These are phyloP conservation scores for Asterochloris sp. DNA, from an alignment of 139 green algal species.

Conservation along the genomic window DNA sequence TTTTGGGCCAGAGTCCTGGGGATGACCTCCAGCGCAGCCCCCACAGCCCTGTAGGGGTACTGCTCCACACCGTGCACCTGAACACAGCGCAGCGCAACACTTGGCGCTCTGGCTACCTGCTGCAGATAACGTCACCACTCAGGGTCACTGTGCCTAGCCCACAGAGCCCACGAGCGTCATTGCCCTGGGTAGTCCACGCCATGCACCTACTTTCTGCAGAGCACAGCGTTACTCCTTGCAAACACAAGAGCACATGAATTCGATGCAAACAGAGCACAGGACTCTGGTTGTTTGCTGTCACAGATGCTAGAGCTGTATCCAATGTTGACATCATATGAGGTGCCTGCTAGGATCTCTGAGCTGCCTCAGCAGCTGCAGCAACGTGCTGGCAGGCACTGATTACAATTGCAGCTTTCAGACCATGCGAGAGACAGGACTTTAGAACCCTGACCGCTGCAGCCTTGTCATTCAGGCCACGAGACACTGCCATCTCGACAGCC, in stretches of 20 bases:
- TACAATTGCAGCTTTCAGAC: no score
- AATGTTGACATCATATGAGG: background rate
- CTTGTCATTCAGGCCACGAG: conserved; percentile 53
- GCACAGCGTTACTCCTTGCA: no score
- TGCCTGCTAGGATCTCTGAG: background rate
- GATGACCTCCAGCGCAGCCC: conserved; percentile 94
- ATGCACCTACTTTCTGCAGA: no score
- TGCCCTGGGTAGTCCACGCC: no score
- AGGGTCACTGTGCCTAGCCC: no score
- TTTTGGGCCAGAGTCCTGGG: conserved; percentile 96
- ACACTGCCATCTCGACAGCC: conserved; percentile 95
- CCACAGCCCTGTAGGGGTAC: conserved; percentile 71
- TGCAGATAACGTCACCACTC: no score
- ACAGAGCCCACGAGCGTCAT: no score
- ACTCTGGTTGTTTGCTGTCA: no score
- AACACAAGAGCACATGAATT: no score
- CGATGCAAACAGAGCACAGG: no score
- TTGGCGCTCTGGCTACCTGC: no score
- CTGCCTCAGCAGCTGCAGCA: background rate
- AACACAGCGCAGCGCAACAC: background rate
- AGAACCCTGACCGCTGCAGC: conserved; percentile 16
- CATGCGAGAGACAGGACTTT: no score
- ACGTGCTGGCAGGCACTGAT: background rate
- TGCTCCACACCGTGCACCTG: conserved; percentile 41
- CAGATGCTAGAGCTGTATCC: background rate